Base-by-base conservation (phyloP, 768 basidiomycete genomes). In the Clitopilus passeckerianus region DNA sequence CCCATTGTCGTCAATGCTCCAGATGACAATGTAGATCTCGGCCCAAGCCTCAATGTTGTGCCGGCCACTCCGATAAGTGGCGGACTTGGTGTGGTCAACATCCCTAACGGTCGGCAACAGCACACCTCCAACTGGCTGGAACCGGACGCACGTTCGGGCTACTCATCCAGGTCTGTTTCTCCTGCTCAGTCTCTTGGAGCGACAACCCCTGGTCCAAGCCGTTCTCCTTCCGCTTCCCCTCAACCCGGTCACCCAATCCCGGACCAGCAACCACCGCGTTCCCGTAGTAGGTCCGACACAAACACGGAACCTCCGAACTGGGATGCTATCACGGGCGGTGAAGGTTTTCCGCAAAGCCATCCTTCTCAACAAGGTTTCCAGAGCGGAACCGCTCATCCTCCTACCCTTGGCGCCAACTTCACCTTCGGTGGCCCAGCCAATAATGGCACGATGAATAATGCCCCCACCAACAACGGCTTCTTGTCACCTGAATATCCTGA, bases 41-140 rank as follows among this genome's bases (percentile, higher is more conserved):
- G 87, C 0, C 90, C 88, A 0, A 81, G 81, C 56, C 79, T 93
- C 61, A 84, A 91, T 67, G 86, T 93, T 61, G 90, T 92, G 6
- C 91, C 91, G 43, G 89, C 91, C 20, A 93, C 91, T 2, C 91
- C 91, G 7, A 79, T 93, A 58, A 83, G 81, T 60, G 86, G 85
- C 46, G 86, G 83, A 20, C 85, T 75, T 34, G 78, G 74, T 24
- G 74, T 74, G 35, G 72, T 74, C 9, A 77, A 79, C 60, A 68
- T 75, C 37, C 79, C 74, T 41, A 88, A 86, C 76, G 80, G 81
- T 63, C 73, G 76, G 34, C 75, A 34, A 55, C 14, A 23, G 5
- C 16, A 57, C 9, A 37, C 41, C 9, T 34, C 60, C 6, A 34
- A 50, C 6, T 67, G 66, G 66, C 64, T 67, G 2, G 61, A 61